These are phyloP conservation scores for Jasminum sambac DNA, from an alignment of 257 asterid species.

Conservation along the genomic window DNA sequence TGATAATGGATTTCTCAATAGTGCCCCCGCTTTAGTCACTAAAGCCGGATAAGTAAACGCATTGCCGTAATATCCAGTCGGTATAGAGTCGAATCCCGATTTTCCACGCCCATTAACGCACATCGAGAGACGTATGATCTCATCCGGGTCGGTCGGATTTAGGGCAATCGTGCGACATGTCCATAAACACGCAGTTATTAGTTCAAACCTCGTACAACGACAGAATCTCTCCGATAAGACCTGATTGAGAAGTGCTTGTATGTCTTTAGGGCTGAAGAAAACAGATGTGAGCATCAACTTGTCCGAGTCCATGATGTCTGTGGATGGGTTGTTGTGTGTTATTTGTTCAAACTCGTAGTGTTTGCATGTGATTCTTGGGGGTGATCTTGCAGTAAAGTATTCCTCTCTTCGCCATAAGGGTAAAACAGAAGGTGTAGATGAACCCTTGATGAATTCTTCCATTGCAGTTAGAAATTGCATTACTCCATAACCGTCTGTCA, in stretches of 20 bases:
- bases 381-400: constrained; percentile 9
- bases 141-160: constrained; percentile 27
- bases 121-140: constrained; percentile 30
- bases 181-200: constrained; percentile 38
- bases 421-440: constrained; percentile 2
- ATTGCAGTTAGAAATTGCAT: constrained; percentile 21
- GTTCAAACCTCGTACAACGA: constrained; percentile 30
- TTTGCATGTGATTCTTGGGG: constrained; percentile 20
- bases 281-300: constrained; percentile 8
- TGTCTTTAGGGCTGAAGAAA: constrained; percentile 17
- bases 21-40: constrained; percentile 26
- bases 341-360: constrained; percentile 21
- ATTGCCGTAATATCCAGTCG: constrained; percentile 39
- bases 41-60: constrained; percentile 38
- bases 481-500: constrained; percentile 18
- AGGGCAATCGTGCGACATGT: constrained; percentile 36
- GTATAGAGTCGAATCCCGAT: constrained; percentile 27
- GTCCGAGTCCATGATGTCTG: neutral
- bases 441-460: constrained; percentile 17
- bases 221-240: neutral
- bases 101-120: constrained; percentile 27
- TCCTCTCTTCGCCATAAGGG: constrained; percentile 30
- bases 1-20: constrained; percentile 28
- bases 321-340: neutral
- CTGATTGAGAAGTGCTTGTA: constrained; percentile 6